Evolutionary conservation across 2,329 filamentous ascomycete genomes (phyloP).

Genomic region (Dactylonectria estremocensis): DNA sequence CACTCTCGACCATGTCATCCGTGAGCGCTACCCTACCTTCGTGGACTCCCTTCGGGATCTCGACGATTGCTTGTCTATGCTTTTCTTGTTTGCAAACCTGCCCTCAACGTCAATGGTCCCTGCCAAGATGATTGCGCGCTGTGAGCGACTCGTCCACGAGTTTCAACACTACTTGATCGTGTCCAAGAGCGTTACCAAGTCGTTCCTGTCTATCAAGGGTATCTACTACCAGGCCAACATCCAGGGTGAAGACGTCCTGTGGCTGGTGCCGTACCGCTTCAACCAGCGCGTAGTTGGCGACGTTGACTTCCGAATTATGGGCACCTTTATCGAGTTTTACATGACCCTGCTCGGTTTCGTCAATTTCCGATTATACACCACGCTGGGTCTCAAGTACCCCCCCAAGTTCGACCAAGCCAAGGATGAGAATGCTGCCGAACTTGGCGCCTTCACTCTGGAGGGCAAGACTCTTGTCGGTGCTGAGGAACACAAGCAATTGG

Average conservation of each 20-base stretch:
- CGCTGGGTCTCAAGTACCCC: constrained; percentile 92
- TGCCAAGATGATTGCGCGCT: constrained; percentile 94
- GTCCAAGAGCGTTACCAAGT: constrained; percentile 92
- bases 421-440: constrained; percentile 91
- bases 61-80: constrained; percentile 96
- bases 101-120: constrained; percentile 92
- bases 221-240: constrained; percentile 99
- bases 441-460: constrained; percentile 92
- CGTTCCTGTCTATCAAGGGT: constrained; percentile 98
- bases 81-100: constrained; percentile 97
- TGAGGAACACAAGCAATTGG: constrained; percentile 68
- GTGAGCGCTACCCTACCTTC: constrained; percentile 98
- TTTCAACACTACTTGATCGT: constrained; percentile 98
- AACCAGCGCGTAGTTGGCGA: constrained; percentile 95
- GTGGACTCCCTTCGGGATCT: constrained; percentile 93
- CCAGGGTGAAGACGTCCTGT: constrained; percentile 95
- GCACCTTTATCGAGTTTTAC: constrained; percentile 99
- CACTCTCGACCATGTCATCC: constrained; percentile 95
- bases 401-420: constrained; percentile 91
- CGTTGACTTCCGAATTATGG: constrained; percentile 99
- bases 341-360: constrained; percentile 96
- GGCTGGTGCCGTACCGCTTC: constrained; percentile 98
- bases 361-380: constrained; percentile 95
- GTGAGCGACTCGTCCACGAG: constrained; percentile 92
- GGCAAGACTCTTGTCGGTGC: constrained; percentile 74